Evolutionary conservation across 129 eudicot species (phyloP), one percentile per base, ranked within the genome.

Genomic region (Helianthus tuberosus): DNA sequence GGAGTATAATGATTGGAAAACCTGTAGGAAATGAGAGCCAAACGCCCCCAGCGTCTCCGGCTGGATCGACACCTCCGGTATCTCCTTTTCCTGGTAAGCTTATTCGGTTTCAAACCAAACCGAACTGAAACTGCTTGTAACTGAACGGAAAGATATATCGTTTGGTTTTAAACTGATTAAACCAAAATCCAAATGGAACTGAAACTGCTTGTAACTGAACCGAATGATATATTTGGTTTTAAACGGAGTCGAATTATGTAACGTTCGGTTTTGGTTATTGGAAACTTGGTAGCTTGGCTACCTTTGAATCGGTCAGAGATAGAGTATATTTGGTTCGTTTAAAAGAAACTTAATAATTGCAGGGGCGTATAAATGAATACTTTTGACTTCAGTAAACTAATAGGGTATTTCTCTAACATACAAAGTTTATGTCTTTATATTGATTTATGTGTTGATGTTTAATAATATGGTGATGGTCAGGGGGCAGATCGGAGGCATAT

Each of bases 31-130:
- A 36, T 46, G 77, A 46, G 61, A 85, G 63, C 35, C 91, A 86
- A 3, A 82, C 96, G 69, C 97, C 97, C 63, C 93, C 96, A 54
- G 83, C 85, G 2, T 92, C 97, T 0, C 97, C 97, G 3, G 98
- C 98, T 58, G 98, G 96, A 17, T 73, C 92, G 35, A 86, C 93
- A 17, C 82, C 98, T 51, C 98, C 97, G 85, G 88, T 85, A 67
- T 90, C 99, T 75, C 99, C 99, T 41, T 89, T 94, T 27, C 83
- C 89, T 84, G 99, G 99, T 94, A 66, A 86, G 93, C 16, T 39
- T 66, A 43, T 43, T 43, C 38, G 27, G 0, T 52, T 8, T 13
- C 16, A 54, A 69, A 20, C 70, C 6, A 80, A 63, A 57, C 60
- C 35, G 2, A 29, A 29, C 35, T 3, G 35, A 29, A 29, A 29